Evolutionary conservation across 2,329 filamentous ascomycete genomes (phyloP), one percentile per base, ranked within the genome.

Genomic region (Zymoseptoria brevis): DNA sequence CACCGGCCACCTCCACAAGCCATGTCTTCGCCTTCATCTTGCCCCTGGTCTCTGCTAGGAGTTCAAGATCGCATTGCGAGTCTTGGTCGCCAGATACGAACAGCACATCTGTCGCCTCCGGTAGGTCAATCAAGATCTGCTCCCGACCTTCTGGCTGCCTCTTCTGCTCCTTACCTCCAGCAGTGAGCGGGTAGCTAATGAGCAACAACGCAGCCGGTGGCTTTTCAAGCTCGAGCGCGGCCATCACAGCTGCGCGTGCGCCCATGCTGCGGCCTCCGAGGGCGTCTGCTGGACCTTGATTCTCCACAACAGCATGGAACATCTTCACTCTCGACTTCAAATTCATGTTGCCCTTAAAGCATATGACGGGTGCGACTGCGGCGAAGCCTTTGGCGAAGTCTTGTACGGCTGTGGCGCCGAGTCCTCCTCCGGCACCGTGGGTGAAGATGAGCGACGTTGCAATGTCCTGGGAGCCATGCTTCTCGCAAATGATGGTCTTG

Each of bases 221-320:
- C 11, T 13, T 24, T 30, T 24, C 62, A 60, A 26, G 24, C 30
- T 74, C 67, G 2, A 64, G 66, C 0, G 72, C 73, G 3, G 75
- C 72, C 16, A 75, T 69, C 4, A 73, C 72, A 2, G 76, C 76
- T 4, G 76, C 76, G 16, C 76, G 68, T 8, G 76, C 72, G 8
- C 76, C 76, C 76, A 78, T 78, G 50, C 75, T 77, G 3, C 75
- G 64, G 1, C 76, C 76, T 1, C 75, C 75, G 1, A 77, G 59
- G 2, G 70, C 63, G n/a, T 13, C n/a, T 5, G 66, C 30, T 6
- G 50, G 58, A 58, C 3, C 41, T 19, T 64, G 50, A 48, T 73
- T 59, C 21, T 67, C 65, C 2, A 74, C 61, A n/a, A 75, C 73
- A 4, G 72, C 67, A 19, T 70, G 66, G 57, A 77, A 79, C 11